A percentile compares a stretch with the other conserved stretches of the same genome.
Evolutionary conservation across 2,329 filamentous ascomycete species (phyloP).

Genomic region (Aplosporella prunicola): DNA sequence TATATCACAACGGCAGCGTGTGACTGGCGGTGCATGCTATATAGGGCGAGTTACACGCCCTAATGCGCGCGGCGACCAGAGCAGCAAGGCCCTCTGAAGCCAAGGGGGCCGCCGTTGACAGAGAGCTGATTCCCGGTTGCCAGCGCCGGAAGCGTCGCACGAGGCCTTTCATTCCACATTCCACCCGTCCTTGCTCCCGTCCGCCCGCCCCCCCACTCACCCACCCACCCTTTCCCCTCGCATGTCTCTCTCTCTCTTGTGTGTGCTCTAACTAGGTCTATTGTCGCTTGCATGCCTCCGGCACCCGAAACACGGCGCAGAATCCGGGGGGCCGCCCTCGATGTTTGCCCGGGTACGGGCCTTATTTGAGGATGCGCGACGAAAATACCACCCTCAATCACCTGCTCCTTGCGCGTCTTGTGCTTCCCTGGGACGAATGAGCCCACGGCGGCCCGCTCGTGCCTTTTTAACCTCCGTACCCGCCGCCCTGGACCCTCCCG

Average conservation of each 20-base stretch:
- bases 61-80: conserved; percentile 9
- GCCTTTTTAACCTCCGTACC: conserved; percentile 27
- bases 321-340: conserved; percentile 7
- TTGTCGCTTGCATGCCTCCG: conserved; percentile 5
- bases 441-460: conserved; percentile 11
- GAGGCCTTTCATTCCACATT: conserved; percentile 10
- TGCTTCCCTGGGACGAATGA: conserved; percentile 11
- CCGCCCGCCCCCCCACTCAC: background rate
- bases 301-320: conserved; percentile 8
- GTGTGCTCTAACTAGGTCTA: background rate
- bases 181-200: background rate
- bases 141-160: conserved; percentile 8
- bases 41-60: too few relatives aligned
- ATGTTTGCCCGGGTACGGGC: conserved; percentile 9
- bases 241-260: background rate
- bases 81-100: conserved; percentile 8
- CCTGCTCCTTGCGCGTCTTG: conserved; percentile 8
- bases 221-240: background rate
- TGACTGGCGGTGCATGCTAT: too few relatives aligned
- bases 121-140: conserved; percentile 12
- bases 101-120: conserved; percentile 11
- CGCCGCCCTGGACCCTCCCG: conserved; percentile 21
- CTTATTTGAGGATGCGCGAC: conserved; percentile 11
- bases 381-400: conserved; percentile 10
- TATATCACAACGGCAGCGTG: too few relatives aligned